Evolutionary conservation across 768 basidiomycete genomes (phyloP).

Genomic region (Peribolospora kevripleyi): DNA sequence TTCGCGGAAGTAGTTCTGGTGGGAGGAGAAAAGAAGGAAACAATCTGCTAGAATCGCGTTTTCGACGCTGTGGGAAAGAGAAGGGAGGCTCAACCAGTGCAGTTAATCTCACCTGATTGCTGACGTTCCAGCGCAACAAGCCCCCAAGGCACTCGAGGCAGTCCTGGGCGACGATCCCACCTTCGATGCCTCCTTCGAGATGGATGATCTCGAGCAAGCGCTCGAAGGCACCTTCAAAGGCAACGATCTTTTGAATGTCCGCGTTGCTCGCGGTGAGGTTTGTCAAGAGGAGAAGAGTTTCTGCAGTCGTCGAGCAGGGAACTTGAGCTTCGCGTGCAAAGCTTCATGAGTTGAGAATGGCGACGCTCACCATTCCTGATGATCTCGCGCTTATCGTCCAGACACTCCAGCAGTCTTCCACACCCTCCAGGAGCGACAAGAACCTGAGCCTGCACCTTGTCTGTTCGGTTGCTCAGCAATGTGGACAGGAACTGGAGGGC

Average conservation of each 20-base stretch:
- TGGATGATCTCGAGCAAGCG: conserved; percentile 70
- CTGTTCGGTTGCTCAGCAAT: conserved; percentile 57
- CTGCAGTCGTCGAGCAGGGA: conserved; percentile 21
- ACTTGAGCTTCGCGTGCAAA: not conserved
- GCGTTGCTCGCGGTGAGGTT: conserved; percentile 53
- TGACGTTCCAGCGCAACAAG: conserved; percentile 74
- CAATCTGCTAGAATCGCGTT: too few species aligned
- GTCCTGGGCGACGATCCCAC: conserved; percentile 60
- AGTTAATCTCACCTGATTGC: conserved; percentile 48
- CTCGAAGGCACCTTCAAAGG: conserved; percentile 92
- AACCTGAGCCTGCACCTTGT: conserved; percentile 70
- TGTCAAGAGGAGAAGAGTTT: conserved; percentile 62
- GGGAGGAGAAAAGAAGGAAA: not conserved
- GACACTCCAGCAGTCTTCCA: conserved; percentile 32
- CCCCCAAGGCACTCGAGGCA: conserved; percentile 65
- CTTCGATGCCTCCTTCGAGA: conserved; percentile 75
- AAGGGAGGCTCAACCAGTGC: not conserved
- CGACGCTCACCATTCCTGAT: conserved; percentile 50
- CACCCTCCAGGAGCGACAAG: conserved; percentile 60
- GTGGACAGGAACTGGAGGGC: conserved; percentile 57
- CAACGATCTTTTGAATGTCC: conserved; percentile 87
- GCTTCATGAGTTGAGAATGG: conserved; percentile 9
- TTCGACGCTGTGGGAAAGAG: not conserved
- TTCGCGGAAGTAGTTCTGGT: conserved; percentile 86
- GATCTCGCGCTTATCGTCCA: conserved; percentile 71